Evolutionary conservation across 2,329 filamentous ascomycete genomes (phyloP).

Genomic region (Aphanoascus verrucosus): DNA sequence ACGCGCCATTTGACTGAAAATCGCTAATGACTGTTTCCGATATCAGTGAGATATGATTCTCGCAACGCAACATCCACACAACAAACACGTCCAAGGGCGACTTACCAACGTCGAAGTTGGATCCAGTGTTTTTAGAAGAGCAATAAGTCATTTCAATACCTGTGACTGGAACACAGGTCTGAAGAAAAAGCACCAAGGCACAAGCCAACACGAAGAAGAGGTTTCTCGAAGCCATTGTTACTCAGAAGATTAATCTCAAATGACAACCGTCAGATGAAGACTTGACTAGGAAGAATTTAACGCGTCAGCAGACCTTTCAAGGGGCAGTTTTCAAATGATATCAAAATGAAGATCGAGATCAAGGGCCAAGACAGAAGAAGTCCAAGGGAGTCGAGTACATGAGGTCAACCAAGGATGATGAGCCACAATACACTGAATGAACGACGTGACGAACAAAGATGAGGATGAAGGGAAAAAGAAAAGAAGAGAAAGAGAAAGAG

Average conservation of each 20-base stretch:
- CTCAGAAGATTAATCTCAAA: neutral
- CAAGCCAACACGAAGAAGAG: slow-evolving; percentile 4
- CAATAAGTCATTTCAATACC: slow-evolving; percentile 31
- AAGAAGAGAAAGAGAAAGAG: neutral
- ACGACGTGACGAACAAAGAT: neutral
- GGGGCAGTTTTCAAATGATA: neutral
- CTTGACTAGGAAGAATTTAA: neutral
- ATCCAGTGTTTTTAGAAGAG: slow-evolving; percentile 37
- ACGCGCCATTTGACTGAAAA: slow-evolving; percentile 40
- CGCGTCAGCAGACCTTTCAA: slow-evolving; percentile 1
- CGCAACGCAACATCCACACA: neutral
- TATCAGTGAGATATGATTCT: neutral
- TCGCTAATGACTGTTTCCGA: slow-evolving; percentile 26
- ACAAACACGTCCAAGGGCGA: slow-evolving; percentile 1
- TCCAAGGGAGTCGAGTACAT: neutral
- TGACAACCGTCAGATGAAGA: neutral
- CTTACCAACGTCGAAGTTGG: slow-evolving; percentile 30
- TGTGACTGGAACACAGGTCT: slow-evolving; percentile 7
- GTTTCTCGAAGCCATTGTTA: slow-evolving; percentile 6
- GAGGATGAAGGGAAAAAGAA: slow-evolving; percentile 1
- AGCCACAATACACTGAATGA: neutral
- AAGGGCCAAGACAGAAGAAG: neutral
- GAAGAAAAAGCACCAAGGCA: neutral
- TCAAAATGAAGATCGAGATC: neutral
- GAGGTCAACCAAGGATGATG: neutral